phyloP scores from a whole-genome alignment of 78 protist species.

The Creolimax fragrantissima region DNA sequence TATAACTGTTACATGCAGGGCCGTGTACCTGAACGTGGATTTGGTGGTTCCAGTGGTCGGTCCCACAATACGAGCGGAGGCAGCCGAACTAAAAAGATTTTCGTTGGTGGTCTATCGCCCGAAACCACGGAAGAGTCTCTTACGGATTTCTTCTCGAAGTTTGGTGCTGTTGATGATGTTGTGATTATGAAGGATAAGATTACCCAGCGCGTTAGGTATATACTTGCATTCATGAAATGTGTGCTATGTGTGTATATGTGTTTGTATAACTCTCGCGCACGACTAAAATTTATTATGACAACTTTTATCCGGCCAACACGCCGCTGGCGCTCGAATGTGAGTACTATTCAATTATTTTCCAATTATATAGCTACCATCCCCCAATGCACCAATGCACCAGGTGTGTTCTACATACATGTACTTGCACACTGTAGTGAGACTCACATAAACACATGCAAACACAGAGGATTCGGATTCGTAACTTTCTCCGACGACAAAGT shows the following conservation, averaged over 20 bases:
- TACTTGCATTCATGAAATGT: background rate
- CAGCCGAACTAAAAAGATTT: conserved; percentile 8
- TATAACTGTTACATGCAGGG: no score
- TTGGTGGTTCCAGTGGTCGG: no score
- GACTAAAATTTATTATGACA: background rate
- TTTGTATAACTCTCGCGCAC: background rate
- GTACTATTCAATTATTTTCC: background rate
- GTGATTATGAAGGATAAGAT: background rate
- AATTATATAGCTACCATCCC: background rate
- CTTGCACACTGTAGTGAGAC: background rate
- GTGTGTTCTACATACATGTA: background rate
- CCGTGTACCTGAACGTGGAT: no score
- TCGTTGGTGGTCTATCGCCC: conserved; percentile 18
- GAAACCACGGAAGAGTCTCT: background rate
- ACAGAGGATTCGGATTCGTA: conserved; percentile 20
- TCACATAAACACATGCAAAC: background rate
- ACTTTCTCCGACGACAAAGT: background rate
- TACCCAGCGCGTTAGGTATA: background rate
- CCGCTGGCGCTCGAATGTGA: background rate
- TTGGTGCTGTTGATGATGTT: background rate
- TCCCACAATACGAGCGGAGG: background rate
- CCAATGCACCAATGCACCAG: background rate
- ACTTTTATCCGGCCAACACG: background rate
- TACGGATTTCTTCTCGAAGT: background rate
- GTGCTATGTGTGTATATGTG: background rate